Conservation (phyloP, 257 asterid genomes). For the Ehretia macrophylla region DNA sequence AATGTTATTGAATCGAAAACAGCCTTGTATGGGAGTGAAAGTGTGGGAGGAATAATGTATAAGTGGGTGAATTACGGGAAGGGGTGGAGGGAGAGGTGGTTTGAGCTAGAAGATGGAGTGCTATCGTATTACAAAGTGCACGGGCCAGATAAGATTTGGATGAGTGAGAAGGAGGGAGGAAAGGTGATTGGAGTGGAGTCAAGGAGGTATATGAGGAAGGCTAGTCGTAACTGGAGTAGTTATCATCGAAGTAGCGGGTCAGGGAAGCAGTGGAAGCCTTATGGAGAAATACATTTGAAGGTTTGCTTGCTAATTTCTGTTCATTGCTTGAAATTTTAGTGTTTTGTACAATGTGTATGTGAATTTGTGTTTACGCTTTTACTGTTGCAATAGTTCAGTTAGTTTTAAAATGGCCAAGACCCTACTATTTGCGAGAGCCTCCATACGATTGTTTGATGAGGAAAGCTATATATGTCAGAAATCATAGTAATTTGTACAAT, state of each 20-base stretch:
- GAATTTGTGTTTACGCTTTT: too few species aligned
- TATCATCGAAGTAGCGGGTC: constrained; percentile 28
- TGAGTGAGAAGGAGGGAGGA: constrained; percentile 63
- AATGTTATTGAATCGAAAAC: constrained; percentile 25
- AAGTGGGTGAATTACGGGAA: constrained; percentile 99
- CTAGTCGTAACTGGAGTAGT: constrained; percentile 28
- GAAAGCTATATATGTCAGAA: too few species aligned
- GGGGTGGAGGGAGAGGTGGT: constrained; percentile 98
- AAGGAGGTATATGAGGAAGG: constrained; percentile 82
- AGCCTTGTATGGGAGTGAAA: constrained; percentile 20
- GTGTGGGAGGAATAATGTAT: constrained; percentile 71
- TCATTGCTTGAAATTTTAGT: too few species aligned
- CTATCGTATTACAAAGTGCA: constrained; percentile 89
- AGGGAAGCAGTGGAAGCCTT: constrained; percentile 69
- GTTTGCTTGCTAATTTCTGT: constrained; percentile 26
- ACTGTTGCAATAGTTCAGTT: too few species aligned
- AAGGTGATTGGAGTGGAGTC: constrained; percentile 90
- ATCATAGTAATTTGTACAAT: too few species aligned
- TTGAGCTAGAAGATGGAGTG: constrained; percentile 94
- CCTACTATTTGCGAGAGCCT: too few species aligned
- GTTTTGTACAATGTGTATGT: too few species aligned
- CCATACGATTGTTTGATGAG: too few species aligned
- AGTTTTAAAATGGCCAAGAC: too few species aligned
- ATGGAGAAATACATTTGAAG: constrained; percentile 91
- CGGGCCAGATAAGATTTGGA: constrained; percentile 84